Evolutionary conservation across 2,329 filamentous ascomycete species (phyloP).

Genomic region (Pseudogymnoascus sp.): DNA sequence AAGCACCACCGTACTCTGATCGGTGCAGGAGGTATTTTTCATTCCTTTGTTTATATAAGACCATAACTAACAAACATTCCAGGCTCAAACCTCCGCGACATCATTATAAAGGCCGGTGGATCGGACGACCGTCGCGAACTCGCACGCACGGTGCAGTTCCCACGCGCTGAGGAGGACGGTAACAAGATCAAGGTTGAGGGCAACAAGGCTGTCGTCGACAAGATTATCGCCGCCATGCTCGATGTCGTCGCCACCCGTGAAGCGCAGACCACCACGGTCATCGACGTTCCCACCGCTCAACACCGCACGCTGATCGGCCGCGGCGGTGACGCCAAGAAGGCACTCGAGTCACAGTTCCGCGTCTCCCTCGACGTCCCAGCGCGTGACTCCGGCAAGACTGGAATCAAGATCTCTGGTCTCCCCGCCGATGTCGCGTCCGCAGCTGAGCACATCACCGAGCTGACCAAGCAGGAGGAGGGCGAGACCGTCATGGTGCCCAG

Average conservation of each 20-base stretch:
- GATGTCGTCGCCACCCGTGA: slow-evolving; percentile 75
- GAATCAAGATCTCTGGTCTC: slow-evolving; percentile 77
- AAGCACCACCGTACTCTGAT: slow-evolving; percentile 89
- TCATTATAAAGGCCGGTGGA: slow-evolving; percentile 81
- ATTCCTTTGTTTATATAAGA: background rate
- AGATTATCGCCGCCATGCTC: slow-evolving; percentile 75
- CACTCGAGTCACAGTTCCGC: slow-evolving; percentile 77
- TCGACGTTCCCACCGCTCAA: slow-evolving; percentile 84
- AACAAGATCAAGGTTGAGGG: slow-evolving; percentile 85
- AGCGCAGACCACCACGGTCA: slow-evolving; percentile 66
- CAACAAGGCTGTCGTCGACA: slow-evolving; percentile 73
- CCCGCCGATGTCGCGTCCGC: slow-evolving; percentile 74
- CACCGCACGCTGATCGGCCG: slow-evolving; percentile 87
- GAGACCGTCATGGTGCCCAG: slow-evolving; percentile 81
- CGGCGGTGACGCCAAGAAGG: slow-evolving; percentile 77
- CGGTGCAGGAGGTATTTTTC: slow-evolving; percentile 69
- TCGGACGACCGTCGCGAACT: slow-evolving; percentile 77
- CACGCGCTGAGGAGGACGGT: slow-evolving; percentile 75
- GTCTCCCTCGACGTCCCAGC: slow-evolving; percentile 86
- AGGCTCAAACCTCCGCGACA: slow-evolving; percentile 79
- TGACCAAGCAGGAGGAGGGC: slow-evolving; percentile 80
- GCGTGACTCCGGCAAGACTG: slow-evolving; percentile 75
- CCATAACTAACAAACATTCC: slow-evolving; percentile 32
- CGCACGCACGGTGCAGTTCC: slow-evolving; percentile 89
- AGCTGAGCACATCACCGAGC: slow-evolving; percentile 70